Evolutionary conservation across 495 filamentous ascomycete genomes (phyloP).

Genomic region (Paragyromitra xinjiangensis): DNA sequence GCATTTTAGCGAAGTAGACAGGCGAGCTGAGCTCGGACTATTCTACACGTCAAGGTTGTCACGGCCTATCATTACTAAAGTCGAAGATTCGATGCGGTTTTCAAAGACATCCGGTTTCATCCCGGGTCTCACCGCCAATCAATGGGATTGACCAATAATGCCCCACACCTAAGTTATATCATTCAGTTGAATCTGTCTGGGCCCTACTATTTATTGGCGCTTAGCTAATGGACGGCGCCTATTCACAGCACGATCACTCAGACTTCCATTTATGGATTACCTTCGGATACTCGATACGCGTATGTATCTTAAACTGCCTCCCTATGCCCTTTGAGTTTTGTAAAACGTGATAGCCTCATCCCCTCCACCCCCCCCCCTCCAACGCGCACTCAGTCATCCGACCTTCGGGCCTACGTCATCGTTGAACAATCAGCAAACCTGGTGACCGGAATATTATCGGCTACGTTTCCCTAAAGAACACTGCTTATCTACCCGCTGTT

Average conservation of each 20-base stretch:
- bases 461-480: constrained; percentile 24
- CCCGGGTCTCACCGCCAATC: not conserved
- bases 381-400: constrained; percentile 33
- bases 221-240: not conserved
- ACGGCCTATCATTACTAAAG: not conserved
- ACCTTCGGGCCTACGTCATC: constrained; percentile 18
- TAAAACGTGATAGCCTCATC: constrained; percentile 40
- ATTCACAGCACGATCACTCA: not conserved
- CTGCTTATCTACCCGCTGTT: constrained; percentile 1
- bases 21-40: constrained; percentile 26
- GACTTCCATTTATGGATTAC: not conserved
- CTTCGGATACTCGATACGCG: constrained; percentile 18
- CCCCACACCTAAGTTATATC: not conserved
- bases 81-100: not conserved
- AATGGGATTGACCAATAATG: not conserved
- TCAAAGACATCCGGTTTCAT: not conserved
- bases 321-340: not conserved
- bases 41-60: constrained; percentile 32
- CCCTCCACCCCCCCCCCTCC: not conserved
- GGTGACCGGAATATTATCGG: constrained; percentile 41
- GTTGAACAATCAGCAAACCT: constrained; percentile 25
- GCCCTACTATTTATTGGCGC: not conserved
- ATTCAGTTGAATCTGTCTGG: not conserved
- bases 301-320: constrained; percentile 10
- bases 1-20: constrained; percentile 36